A percentile compares a stretch with the other conserved stretches of the same genome.
phyloP scores from a whole-genome alignment of 2,329 filamentous ascomycete species.

The Xylariaceae sp. region DNA sequence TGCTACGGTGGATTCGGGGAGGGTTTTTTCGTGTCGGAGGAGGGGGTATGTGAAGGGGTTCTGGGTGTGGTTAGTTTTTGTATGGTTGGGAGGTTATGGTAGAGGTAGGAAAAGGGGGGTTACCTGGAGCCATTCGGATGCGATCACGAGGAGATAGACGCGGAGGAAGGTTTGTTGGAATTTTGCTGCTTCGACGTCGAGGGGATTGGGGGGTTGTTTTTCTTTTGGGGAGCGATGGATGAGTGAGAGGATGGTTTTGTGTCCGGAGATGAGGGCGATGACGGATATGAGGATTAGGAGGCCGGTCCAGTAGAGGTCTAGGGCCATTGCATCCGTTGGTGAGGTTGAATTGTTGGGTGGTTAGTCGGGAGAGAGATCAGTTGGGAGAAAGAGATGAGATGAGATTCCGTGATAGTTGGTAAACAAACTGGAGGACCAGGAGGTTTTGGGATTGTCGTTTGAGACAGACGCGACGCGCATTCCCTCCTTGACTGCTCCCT shows the following conservation, averaged over 20 bases:
- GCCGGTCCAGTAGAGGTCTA: slow-evolving; percentile 27
- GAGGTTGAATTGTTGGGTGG: background rate
- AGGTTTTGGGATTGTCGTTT: background rate
- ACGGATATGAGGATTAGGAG: slow-evolving; percentile 23
- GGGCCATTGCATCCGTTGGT: slow-evolving; percentile 11
- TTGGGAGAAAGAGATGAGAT: background rate
- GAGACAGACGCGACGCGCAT: slow-evolving; percentile 1
- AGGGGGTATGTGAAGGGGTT: slow-evolving; percentile 32
- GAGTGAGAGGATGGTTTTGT: slow-evolving; percentile 12
- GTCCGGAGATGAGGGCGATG: slow-evolving; percentile 20
- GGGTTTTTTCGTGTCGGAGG: slow-evolving; percentile 30
- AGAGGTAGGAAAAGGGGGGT: too few relatives aligned
- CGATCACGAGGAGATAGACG: slow-evolving; percentile 47
- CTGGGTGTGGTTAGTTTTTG: slow-evolving; percentile 9
- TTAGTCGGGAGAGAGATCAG: too few relatives aligned
- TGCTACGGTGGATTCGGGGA: slow-evolving; percentile 32
- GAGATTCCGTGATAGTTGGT: background rate
- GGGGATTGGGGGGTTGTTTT: background rate
- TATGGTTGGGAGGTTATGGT: too few relatives aligned
- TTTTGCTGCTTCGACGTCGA: slow-evolving; percentile 18
- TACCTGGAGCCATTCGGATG: slow-evolving; percentile 48
- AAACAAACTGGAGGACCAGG: background rate
- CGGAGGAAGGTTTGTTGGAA: slow-evolving; percentile 25
- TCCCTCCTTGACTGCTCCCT: background rate
- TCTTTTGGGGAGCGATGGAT: background rate